Evolutionary conservation across 345 rosid genomes (phyloP), one percentile per base, ranked within the genome.

Genomic region (Syzygium oleosum): DNA sequence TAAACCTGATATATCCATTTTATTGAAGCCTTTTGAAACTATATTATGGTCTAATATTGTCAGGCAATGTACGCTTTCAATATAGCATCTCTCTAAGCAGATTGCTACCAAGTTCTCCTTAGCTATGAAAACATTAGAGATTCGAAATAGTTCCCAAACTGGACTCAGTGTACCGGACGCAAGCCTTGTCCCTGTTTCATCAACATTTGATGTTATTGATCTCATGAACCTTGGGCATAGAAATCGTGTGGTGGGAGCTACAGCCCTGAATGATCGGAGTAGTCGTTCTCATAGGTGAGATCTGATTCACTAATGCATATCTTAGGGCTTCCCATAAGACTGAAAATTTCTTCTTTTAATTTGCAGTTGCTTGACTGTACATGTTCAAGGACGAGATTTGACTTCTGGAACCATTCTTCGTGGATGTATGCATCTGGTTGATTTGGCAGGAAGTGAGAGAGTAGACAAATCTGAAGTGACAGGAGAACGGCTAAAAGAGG

Each of bases 111-210:
- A 38, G 7, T 10, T 73, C 38, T 73, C 83, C 83, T 73, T 73
- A 73, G 49, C 87, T 51, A 29, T 91, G 61, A 87, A 90, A 88
- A 97, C 99, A 85, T 94, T 98, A 96, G 99, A 95, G 89, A 98
- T 98, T 79, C 95, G 97, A 61, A 98, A 94, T 88, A 96, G 95
- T 88, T 98, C 99, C 86, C 98, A 96, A 86, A 95, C 94, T 87
- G 99, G 99, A 83, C 92, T 97, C 85, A 97, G 94, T 91, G 99
- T 98, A 86, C 99, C 99, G 7, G 99, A 96, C 87, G 99, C 99
- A 85, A 95, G 89, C 88, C 93, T 95, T 86, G 91, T 98, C 85
- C 93, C 94, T 38, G 99, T 98, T 53, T 95, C 98, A 77, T 95
- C 98, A 91, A 94, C 99, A 87, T 90, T 88, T 84, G 99, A 94